These are phyloP conservation scores for Pilaira anomala DNA, from an alignment of 192 early-diverging fungal species.

Conservation along the genomic window DNA sequence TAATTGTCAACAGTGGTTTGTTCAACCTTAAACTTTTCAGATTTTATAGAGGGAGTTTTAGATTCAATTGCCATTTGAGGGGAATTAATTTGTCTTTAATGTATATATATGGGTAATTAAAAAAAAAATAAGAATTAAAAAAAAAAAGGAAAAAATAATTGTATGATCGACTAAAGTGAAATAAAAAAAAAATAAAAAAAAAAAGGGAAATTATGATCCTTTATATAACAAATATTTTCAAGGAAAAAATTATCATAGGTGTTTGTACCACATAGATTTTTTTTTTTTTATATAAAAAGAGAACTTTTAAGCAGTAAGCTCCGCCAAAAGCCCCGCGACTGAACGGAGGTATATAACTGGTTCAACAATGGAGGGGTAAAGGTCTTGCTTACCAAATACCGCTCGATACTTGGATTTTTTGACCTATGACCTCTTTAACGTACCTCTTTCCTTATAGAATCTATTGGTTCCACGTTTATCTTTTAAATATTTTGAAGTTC, in stretches of 20 bases:
- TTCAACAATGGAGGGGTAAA: neutral
- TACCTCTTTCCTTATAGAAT: slow-evolving; percentile 10
- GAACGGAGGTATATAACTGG: neutral
- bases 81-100: neutral
- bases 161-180: neutral
- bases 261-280: neutral
- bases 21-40: slow-evolving; percentile 22
- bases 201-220: slow-evolving; percentile 2
- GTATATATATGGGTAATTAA: neutral
- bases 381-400: slow-evolving; percentile 14
- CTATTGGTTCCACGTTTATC: slow-evolving; percentile 7
- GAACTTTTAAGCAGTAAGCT: neutral
- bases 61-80: slow-evolving; percentile 5
- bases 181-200: neutral
- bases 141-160: neutral
- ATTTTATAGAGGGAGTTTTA: slow-evolving; percentile 3
- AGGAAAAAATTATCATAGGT: too few species aligned
- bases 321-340: neutral
- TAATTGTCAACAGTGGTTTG: slow-evolving; percentile 21
- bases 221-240: slow-evolving; percentile 14
- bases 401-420: slow-evolving; percentile 1
- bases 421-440: slow-evolving; percentile 8
- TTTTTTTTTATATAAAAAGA: neutral
- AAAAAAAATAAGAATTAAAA: neutral
- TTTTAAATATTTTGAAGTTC: too few species aligned